A percentile compares a stretch with the other conserved stretches of the same genome.
Conservation (phyloP, 257 asterid genomes). For the Forsythia suspensa region DNA sequence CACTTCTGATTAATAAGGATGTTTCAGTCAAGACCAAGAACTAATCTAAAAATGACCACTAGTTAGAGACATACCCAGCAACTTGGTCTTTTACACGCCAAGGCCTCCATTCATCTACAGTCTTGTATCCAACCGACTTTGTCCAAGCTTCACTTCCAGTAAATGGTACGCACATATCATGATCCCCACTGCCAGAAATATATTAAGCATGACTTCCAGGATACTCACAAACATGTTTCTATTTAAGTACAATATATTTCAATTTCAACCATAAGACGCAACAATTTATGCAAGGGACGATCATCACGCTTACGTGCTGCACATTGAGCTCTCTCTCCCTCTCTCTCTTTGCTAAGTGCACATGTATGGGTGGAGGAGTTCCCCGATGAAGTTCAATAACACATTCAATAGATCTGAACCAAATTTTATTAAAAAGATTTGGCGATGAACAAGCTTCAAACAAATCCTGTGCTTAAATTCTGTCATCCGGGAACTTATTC, state of each 20-base stretch:
- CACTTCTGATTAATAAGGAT: neutral
- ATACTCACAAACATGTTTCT: neutral
- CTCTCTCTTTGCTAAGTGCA: neutral
- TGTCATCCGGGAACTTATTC: neutral
- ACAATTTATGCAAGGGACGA: neutral
- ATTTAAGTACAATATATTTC: neutral
- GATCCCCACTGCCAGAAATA: conserved; percentile 75
- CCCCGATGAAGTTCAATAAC: neutral
- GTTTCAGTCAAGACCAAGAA: neutral
- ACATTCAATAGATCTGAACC: neutral
- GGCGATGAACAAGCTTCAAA: neutral
- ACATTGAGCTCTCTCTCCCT: neutral
- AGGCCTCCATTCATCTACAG: conserved; percentile 78
- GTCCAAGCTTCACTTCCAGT: conserved; percentile 96
- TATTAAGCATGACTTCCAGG: neutral
- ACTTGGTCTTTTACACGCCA: conserved; percentile 73
- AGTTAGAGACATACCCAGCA: conserved; percentile 60
- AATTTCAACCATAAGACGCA: neutral
- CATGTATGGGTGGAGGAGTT: neutral
- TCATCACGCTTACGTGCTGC: neutral
- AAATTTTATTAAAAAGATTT: no score
- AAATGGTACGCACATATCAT: conserved; percentile 94
- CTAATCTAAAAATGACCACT: neutral
- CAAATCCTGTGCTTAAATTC: neutral
- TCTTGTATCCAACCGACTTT: conserved; percentile 74